Evolutionary conservation across 331 rosid species (phyloP).

Genomic region (Acacia pycnantha): DNA sequence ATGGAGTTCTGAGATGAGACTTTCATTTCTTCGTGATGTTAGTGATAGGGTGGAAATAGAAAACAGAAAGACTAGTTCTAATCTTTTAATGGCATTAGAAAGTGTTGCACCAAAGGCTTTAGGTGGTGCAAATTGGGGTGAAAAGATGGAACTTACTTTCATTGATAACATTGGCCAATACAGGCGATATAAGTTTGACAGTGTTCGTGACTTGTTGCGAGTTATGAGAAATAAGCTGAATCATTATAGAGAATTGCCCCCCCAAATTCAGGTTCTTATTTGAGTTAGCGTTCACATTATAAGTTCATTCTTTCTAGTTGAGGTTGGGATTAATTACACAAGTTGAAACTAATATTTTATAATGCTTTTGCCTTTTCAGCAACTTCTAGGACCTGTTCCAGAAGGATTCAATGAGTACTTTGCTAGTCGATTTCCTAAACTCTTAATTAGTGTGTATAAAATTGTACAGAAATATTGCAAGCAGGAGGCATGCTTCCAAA

Average conservation of each 20-base stretch:
- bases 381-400: constrained; percentile 68
- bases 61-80: constrained; percentile 39
- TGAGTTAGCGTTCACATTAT: background rate
- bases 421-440: constrained; percentile 63
- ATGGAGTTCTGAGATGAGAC: constrained; percentile 56
- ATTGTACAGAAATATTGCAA: constrained; percentile 45
- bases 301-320: background rate
- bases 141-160: constrained; percentile 51
- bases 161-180: constrained; percentile 50
- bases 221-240: constrained; percentile 62
- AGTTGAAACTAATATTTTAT: background rate
- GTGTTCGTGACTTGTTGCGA: constrained; percentile 59
- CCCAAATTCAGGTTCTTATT: constrained; percentile 51
- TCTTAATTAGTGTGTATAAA: constrained; percentile 60
- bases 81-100: constrained; percentile 46
- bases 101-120: constrained; percentile 39
- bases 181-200: constrained; percentile 54
- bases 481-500: constrained; percentile 52
- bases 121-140: constrained; percentile 48
- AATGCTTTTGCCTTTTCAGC: constrained; percentile 40
- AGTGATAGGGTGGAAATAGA: constrained; percentile 65
- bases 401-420: constrained; percentile 61
- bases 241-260: constrained; percentile 61
- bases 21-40: constrained; percentile 57
- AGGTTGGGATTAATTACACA: background rate